These are phyloP conservation scores for Psidium friedrichsthalianum DNA, from an alignment of 345 rosid genomes.

Conservation along the genomic window DNA sequence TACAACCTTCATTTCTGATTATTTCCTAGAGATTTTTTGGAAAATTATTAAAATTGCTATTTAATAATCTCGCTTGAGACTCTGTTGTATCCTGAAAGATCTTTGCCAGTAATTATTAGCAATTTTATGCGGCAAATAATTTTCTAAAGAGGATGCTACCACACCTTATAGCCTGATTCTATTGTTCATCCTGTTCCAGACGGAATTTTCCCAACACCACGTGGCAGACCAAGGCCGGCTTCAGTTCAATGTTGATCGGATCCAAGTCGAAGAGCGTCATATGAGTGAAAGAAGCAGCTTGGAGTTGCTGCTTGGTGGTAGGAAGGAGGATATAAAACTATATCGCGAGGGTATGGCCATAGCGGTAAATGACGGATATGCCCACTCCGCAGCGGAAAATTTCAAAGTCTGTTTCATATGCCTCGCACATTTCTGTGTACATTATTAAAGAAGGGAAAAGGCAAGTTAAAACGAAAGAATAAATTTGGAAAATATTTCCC, in stretches of 20 bases:
- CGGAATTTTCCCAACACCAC: conserved; percentile 5
- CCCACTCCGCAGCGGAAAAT: neutral
- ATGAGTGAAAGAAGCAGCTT: neutral
- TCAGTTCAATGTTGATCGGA: neutral
- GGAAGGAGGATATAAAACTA: neutral
- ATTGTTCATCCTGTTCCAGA: no score
- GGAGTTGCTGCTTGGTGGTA: neutral
- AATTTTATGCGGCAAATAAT: no score
- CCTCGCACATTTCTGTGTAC: neutral
- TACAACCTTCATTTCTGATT: no score
- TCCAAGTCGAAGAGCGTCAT: neutral
- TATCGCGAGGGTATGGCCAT: neutral
- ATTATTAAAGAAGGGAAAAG: neutral
- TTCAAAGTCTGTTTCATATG: neutral
- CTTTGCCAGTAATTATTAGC: no score
- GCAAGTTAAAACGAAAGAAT: neutral
- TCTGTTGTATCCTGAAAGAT: no score
- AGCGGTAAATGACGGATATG: neutral
- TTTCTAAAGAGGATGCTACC: no score
- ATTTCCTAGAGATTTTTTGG: no score
- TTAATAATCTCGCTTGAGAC: no score
- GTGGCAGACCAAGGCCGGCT: conserved; percentile 5
- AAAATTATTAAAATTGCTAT: no score
- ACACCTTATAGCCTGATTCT: no score
- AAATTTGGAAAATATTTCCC: neutral